These are phyloP conservation scores for Epichloe sp. DNA, from an alignment of 2,329 filamentous ascomycete genomes.

Conservation along the genomic window DNA sequence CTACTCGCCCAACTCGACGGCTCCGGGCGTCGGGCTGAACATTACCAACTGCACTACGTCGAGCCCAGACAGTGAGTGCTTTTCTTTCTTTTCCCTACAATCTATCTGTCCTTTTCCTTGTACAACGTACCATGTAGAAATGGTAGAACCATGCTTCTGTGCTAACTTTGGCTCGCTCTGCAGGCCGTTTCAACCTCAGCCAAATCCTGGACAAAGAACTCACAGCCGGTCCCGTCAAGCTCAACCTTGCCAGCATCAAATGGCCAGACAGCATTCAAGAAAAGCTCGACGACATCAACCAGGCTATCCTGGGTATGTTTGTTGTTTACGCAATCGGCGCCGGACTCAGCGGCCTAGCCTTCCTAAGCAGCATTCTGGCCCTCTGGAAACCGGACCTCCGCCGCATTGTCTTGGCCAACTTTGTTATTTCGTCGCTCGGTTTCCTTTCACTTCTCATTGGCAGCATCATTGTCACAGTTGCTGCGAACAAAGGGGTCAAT, in stretches of 20 bases:
- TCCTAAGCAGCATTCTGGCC: slow-evolving; percentile 25
- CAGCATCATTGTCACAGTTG: slow-evolving; percentile 30
- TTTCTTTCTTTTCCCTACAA: too few relatives aligned
- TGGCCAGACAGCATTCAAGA: slow-evolving; percentile 31
- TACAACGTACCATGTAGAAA: not conserved
- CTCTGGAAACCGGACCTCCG: slow-evolving; percentile 19
- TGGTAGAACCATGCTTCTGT: not conserved
- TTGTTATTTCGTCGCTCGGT: slow-evolving; percentile 22
- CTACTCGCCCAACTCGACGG: slow-evolving; percentile 31
- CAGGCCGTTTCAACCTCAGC: slow-evolving; percentile 33
- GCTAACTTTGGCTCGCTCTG: not conserved
- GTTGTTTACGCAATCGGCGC: slow-evolving; percentile 34
- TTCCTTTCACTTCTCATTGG: slow-evolving; percentile 25
- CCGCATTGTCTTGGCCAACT: slow-evolving; percentile 22
- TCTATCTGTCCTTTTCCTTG: not conserved
- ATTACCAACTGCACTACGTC: slow-evolving; percentile 29
- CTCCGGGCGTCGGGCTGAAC: slow-evolving; percentile 23
- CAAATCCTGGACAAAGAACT: slow-evolving; percentile 33
- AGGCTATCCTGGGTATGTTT: slow-evolving; percentile 33
- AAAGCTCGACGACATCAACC: slow-evolving; percentile 36
- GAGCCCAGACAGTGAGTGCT: slow-evolving; percentile 3
- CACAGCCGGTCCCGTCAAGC: slow-evolving; percentile 27
- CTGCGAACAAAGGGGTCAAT: slow-evolving; percentile 25
- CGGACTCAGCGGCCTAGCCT: slow-evolving; percentile 28
- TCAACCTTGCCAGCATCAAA: slow-evolving; percentile 32